Conservation (phyloP, 1,284 basidiomycete genomes). For the Neonothopanus nambi region DNA sequence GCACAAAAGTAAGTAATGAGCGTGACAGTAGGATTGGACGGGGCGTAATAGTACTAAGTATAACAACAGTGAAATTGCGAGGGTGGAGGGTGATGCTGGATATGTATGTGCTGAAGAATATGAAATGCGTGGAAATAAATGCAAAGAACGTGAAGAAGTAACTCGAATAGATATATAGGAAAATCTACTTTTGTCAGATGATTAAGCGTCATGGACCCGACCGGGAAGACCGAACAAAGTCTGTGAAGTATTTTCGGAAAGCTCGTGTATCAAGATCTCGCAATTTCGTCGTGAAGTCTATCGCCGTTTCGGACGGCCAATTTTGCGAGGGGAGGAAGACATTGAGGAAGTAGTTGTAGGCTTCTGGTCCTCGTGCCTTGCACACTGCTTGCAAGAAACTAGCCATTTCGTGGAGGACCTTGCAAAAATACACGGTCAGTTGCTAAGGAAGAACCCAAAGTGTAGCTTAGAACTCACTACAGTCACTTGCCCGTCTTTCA, state of each 20-base stretch:
- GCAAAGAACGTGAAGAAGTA: too few relatives aligned
- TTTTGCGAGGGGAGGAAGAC: slow-evolving; percentile 88
- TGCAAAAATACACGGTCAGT: slow-evolving; percentile 8
- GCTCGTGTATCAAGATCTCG: slow-evolving; percentile 78
- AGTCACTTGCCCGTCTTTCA: slow-evolving; percentile 84
- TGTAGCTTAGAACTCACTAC: slow-evolving; percentile 52
- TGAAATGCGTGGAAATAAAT: too few relatives aligned
- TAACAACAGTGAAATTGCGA: too few relatives aligned
- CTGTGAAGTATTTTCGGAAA: slow-evolving; percentile 89
- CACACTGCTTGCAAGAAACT: slow-evolving; percentile 81
- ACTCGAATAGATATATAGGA: too few relatives aligned
- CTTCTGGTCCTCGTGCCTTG: slow-evolving; percentile 82
- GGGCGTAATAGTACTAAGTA: too few relatives aligned
- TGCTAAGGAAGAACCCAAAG: background rate
- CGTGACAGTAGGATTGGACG: too few relatives aligned
- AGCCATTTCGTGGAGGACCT: slow-evolving; percentile 90
- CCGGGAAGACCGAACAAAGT: slow-evolving; percentile 74
- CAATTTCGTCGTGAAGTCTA: slow-evolving; percentile 80
- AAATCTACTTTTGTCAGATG: too few relatives aligned
- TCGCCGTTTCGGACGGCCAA: slow-evolving; percentile 78
- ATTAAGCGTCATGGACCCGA: background rate
- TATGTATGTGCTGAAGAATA: too few relatives aligned
- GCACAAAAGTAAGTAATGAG: too few relatives aligned
- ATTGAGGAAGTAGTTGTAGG: slow-evolving; percentile 77
- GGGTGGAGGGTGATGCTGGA: too few relatives aligned